Conservation (phyloP, 176 grass and related monocot genomes). For the Panicum miliaceum region DNA sequence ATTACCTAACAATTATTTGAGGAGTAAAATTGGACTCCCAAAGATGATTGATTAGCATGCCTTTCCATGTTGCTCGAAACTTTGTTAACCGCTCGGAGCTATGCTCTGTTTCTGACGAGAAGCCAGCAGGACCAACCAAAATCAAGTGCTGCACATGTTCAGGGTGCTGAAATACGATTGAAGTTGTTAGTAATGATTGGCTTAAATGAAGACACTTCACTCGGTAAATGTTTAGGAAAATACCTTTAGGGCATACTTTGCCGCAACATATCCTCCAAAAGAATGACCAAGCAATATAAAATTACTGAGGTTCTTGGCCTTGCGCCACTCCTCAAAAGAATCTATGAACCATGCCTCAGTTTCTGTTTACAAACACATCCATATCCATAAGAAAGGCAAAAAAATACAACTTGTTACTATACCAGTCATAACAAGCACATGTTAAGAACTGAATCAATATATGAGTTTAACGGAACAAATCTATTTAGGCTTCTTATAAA, state of each 20-base stretch:
- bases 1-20: slow-evolving; percentile 82
- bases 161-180: slow-evolving; percentile 75
- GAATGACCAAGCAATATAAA: slow-evolving; percentile 98
- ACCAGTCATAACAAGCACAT: slow-evolving; percentile 21
- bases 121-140: slow-evolving; percentile 96
- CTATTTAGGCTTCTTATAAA: slow-evolving; percentile 10
- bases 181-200: slow-evolving; percentile 37
- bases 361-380: slow-evolving; percentile 65
- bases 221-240: not conserved
- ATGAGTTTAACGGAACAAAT: not conserved
- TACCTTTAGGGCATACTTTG: slow-evolving; percentile 97
- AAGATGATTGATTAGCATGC: slow-evolving; percentile 82
- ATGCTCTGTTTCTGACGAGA: slow-evolving; percentile 87
- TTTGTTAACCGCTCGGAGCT: slow-evolving; percentile 87
- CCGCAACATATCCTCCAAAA: slow-evolving; percentile 95
- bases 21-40: slow-evolving; percentile 98
- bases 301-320: slow-evolving; percentile 88
- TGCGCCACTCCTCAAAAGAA: slow-evolving; percentile 99
- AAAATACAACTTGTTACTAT: slow-evolving; percentile 13
- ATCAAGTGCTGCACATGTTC: slow-evolving; percentile 93
- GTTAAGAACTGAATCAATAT: slow-evolving; percentile 8
- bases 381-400: slow-evolving; percentile 41
- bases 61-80: slow-evolving; percentile 93
- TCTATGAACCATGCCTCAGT: slow-evolving; percentile 98
- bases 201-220: not conserved